Base-by-base conservation (phyloP, 805 yeast genomes). In the Lachancea kluyveri region DNA sequence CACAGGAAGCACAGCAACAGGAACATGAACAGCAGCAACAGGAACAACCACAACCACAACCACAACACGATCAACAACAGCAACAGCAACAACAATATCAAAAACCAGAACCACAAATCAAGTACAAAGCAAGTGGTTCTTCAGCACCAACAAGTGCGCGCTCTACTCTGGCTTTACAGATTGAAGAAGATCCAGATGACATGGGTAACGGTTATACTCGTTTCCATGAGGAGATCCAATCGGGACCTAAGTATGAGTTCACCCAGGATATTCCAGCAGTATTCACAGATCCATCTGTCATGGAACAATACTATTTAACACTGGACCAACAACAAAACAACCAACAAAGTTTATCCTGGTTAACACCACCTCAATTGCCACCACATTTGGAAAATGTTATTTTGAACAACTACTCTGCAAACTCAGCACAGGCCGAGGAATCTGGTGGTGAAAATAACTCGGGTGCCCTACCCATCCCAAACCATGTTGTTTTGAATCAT, bases 321-420 rank as follows among this genome's bases (percentile, higher is more conserved):
- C 65, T 83, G 30, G 94, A 83, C 49, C 79, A 73, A 46, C 74
- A 79, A 26, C 79, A 77, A 52, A 65, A 65, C 27, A 70, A 65
- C 58, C 77, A 57, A 60, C 72, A 63, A 64, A 74, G 62, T 65
- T 78, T 66, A 70, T 56, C 69, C 3, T 67, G 72, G 71, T 40
- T 88, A 32, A 86, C 94, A 18, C 97, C 98, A 13, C 98, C 98
- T 14, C 94, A 83, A 52, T 67, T 92, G 30, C 98, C 98, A 6
- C 98, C 98, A 7, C 98, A 90, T 57, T 67, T 92, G 39, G 98
- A 92, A 54, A 81, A 82, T 49, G 97, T 92, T 35, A 87, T 92
- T 34, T 69, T 90, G 50, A 90, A 90, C 62, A 77, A 78, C 44
- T 80, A 70, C 64, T 55, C 65, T 3, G 51, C 39, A 26, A 14